Evolutionary conservation across 305 asterid genomes (phyloP).

Genomic region (Solanum hybrid): DNA sequence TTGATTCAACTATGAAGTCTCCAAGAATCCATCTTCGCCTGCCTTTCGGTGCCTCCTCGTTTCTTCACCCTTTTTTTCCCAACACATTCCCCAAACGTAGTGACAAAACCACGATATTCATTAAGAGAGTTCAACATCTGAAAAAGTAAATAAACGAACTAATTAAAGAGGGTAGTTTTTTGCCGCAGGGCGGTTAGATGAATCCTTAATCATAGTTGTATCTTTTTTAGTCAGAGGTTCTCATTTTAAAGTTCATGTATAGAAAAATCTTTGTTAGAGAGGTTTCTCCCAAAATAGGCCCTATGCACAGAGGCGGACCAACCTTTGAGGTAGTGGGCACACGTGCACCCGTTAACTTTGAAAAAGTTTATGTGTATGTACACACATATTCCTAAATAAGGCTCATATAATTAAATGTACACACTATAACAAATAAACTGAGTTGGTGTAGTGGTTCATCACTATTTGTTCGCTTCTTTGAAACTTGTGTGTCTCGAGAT

Average conservation of each 20-base stretch:
- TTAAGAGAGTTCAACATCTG: too few relatives aligned
- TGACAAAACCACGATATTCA: too few relatives aligned
- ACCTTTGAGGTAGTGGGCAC: too few relatives aligned
- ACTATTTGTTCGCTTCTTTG: background rate
- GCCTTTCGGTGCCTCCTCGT: background rate
- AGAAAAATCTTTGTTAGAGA: background rate
- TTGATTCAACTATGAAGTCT: background rate
- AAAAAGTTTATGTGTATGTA: background rate
- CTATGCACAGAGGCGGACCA: too few relatives aligned
- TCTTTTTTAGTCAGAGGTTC: too few relatives aligned
- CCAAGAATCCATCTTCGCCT: background rate
- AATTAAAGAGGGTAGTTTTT: too few relatives aligned
- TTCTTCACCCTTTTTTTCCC: background rate
- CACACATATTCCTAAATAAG: background rate
- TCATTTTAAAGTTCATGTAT: too few relatives aligned
- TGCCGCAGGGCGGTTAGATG: accelerated
- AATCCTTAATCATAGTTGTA: too few relatives aligned
- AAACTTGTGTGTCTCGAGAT: background rate
- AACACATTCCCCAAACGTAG: background rate
- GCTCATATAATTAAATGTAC: background rate
- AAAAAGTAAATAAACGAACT: too few relatives aligned
- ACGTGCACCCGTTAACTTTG: background rate
- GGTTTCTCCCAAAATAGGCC: background rate
- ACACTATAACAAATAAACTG: background rate
- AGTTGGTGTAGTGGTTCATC: background rate